These are phyloP conservation scores for Vigna nakashimae DNA, from an alignment of 306 rosid genomes.

Conservation along the genomic window DNA sequence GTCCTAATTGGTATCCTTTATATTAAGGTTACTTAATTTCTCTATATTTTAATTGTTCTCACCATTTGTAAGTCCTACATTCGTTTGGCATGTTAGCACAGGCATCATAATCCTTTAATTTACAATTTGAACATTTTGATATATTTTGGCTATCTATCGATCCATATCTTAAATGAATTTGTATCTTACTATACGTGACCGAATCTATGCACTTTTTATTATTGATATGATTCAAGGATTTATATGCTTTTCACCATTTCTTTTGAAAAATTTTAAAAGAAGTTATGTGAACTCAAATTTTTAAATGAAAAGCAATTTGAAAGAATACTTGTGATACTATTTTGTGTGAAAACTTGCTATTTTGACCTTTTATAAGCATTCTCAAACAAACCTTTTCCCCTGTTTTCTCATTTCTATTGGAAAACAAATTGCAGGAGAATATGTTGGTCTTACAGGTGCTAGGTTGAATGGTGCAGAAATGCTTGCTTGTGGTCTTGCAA, in stretches of 20 bases:
- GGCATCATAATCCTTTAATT: too few species aligned
- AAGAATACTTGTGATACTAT: neutral
- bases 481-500: conserved; percentile 96
- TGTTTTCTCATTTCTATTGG: conserved; percentile 34
- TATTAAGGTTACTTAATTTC: conserved; percentile 26
- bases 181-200: too few species aligned
- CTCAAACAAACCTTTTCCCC: neutral
- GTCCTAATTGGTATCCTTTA: conserved; percentile 8
- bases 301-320: too few species aligned
- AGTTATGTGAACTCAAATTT: too few species aligned
- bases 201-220: too few species aligned
- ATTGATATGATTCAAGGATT: too few species aligned
- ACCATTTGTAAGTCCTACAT: conserved; percentile 18
- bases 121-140: too few species aligned
- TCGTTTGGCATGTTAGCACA: conserved; percentile 1
- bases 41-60: conserved; percentile 16
- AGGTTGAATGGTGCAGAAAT: conserved; percentile 97
- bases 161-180: too few species aligned
- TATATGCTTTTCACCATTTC: too few species aligned
- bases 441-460: conserved; percentile 88
- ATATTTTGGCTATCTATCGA: too few species aligned
- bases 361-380: conserved; percentile 32
- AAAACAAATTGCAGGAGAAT: conserved; percentile 80
- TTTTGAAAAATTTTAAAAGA: too few species aligned
- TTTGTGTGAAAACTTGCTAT: conserved; percentile 25